phyloP scores from a whole-genome alignment of 148 eudicot genomes.

The Amaranthus cruentus region DNA sequence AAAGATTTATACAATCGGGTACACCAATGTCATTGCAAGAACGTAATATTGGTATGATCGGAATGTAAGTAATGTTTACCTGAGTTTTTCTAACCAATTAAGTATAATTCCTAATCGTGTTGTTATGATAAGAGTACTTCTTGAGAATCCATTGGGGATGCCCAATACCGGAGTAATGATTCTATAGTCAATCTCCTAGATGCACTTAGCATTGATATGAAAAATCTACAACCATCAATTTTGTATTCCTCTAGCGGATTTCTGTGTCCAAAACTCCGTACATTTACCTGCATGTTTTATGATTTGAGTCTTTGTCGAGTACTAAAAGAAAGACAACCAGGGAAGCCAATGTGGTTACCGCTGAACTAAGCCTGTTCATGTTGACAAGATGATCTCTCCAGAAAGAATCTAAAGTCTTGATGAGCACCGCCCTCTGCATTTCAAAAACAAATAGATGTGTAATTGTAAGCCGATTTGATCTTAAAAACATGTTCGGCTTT shows the following conservation, averaged over 20 bases:
- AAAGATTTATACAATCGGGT: neutral
- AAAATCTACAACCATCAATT: constrained; percentile 95
- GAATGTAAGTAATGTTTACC: neutral
- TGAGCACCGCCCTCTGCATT: constrained; percentile 73
- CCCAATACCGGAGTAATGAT: constrained; percentile 79
- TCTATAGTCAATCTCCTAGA: constrained; percentile 84
- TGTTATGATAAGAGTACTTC: constrained; percentile 42
- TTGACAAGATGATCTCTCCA: constrained; percentile 99
- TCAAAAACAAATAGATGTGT: constrained; percentile 10
- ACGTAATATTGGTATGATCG: neutral
- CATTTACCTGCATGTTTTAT: constrained; percentile 65
- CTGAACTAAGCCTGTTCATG: constrained; percentile 91
- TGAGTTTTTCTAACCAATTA: neutral
- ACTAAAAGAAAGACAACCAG: neutral
- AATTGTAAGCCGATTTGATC: neutral
- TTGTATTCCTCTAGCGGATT: constrained; percentile 97
- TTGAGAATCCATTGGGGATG: constrained; percentile 73
- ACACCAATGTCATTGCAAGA: neutral
- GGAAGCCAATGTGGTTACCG: constrained; percentile 42
- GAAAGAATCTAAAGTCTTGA: constrained; percentile 85
- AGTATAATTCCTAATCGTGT: neutral
- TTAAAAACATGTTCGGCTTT: too few species aligned
- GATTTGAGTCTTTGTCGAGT: constrained; percentile 18
- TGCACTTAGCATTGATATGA: constrained; percentile 97
- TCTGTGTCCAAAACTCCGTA: constrained; percentile 95